Percentiles rank a stretch among this genome's conserved stretches.
phyloP scores from a whole-genome alignment of 1,139 yeast genomes.

The Yamadazyma atlantica region DNA sequence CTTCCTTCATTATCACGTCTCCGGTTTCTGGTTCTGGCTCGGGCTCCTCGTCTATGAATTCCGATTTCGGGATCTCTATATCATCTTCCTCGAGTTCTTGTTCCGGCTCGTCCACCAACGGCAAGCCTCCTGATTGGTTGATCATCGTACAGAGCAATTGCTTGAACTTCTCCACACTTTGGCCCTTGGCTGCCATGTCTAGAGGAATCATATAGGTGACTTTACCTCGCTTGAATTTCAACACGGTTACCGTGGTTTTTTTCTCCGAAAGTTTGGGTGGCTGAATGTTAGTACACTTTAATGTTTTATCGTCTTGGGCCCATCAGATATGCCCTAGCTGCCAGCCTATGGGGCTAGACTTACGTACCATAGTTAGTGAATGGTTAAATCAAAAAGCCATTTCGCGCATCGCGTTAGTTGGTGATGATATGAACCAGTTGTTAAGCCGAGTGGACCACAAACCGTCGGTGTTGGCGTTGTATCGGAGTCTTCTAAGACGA shows the following conservation, averaged over 20 bases:
- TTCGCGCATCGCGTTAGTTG: background rate
- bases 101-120: slow-evolving; percentile 16
- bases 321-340: too few species aligned
- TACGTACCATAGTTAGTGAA: slow-evolving; percentile 11
- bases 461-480: slow-evolving; percentile 18
- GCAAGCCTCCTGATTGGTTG: slow-evolving; percentile 49
- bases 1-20: slow-evolving; percentile 6
- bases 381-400: background rate
- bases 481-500: slow-evolving; percentile 21
- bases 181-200: slow-evolving; percentile 18
- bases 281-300: slow-evolving; percentile 24
- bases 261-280: slow-evolving; percentile 29
- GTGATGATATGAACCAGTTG: slow-evolving; percentile 2
- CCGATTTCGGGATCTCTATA: slow-evolving; percentile 29
- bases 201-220: slow-evolving; percentile 46
- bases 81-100: slow-evolving; percentile 28
- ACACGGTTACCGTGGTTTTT: slow-evolving; percentile 23
- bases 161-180: slow-evolving; percentile 30
- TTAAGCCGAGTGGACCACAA: slow-evolving; percentile 8
- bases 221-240: slow-evolving; percentile 45
- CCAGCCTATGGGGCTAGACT: background rate
- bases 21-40: slow-evolving; percentile 4
- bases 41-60: slow-evolving; percentile 23
- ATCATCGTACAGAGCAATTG: slow-evolving; percentile 35
- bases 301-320: background rate